These are phyloP conservation scores for Corymbia maculata DNA, from an alignment of 345 rosid genomes.

Conservation along the genomic window DNA sequence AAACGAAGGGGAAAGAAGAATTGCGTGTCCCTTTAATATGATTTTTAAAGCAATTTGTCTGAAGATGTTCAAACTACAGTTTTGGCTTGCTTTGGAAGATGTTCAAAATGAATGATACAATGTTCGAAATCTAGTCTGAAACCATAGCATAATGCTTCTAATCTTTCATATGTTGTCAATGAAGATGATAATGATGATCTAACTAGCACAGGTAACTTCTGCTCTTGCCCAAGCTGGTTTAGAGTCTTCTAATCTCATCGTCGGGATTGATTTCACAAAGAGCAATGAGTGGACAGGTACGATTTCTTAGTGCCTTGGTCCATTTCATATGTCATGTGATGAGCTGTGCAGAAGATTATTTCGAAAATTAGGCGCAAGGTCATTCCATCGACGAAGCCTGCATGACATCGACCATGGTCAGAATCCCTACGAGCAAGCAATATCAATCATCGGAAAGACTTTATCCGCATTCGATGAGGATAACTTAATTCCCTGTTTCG, in stretches of 20 bases:
- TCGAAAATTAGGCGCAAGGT: slow-evolving; percentile 44
- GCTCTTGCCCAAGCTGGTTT: slow-evolving; percentile 76
- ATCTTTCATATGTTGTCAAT: background rate
- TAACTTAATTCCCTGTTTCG: slow-evolving; percentile 75
- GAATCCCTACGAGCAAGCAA: slow-evolving; percentile 82
- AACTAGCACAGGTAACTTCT: slow-evolving; percentile 45
- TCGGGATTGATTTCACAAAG: slow-evolving; percentile 88
- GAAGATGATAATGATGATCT: background rate
- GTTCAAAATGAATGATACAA: background rate
- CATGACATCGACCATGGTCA: slow-evolving; percentile 39
- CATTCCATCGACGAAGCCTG: slow-evolving; percentile 57
- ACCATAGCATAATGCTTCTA: background rate
- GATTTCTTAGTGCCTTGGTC: background rate
- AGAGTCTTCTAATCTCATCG: slow-evolving; percentile 88
- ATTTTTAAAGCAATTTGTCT: background rate
- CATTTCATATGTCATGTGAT: background rate
- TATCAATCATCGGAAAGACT: slow-evolving; percentile 70
- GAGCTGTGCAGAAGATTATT: background rate
- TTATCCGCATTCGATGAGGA: slow-evolving; percentile 72
- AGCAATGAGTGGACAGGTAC: slow-evolving; percentile 91
- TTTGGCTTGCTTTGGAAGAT: background rate
- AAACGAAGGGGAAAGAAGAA: background rate
- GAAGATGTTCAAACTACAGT: background rate
- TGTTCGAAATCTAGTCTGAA: background rate
- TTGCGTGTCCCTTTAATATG: background rate